These are phyloP conservation scores for Alternaria solani DNA, from an alignment of 2,329 filamentous ascomycete species.

Conservation along the genomic window DNA sequence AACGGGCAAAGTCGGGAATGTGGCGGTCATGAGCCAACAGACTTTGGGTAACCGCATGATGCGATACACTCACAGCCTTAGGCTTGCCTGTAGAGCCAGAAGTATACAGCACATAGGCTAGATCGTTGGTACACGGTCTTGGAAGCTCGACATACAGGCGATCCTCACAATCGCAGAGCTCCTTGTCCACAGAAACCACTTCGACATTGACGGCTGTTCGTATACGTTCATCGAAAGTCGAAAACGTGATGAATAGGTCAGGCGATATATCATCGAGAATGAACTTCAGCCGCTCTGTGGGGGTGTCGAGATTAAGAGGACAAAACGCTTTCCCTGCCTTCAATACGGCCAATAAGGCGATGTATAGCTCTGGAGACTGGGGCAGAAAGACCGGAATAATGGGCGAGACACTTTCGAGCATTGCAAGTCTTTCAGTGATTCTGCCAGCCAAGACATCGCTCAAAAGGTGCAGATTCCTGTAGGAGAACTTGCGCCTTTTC, in stretches of 20 bases:
- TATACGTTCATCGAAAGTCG: slow-evolving; percentile 55
- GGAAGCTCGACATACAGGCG: neutral
- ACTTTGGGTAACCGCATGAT: slow-evolving; percentile 80
- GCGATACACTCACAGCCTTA: slow-evolving; percentile 86
- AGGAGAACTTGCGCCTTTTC: slow-evolving; percentile 62
- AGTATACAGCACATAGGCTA: slow-evolving; percentile 94
- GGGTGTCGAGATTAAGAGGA: slow-evolving; percentile 80
- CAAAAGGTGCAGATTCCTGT: slow-evolving; percentile 66
- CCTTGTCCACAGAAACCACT: slow-evolving; percentile 55
- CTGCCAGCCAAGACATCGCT: slow-evolving; percentile 64
- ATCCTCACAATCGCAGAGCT: slow-evolving; percentile 40
- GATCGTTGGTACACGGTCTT: slow-evolving; percentile 40
- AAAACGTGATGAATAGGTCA: slow-evolving; percentile 70
- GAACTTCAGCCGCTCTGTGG: slow-evolving; percentile 78
- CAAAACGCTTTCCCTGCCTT: slow-evolving; percentile 88
- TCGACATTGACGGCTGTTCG: slow-evolving; percentile 46
- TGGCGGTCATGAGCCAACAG: slow-evolving; percentile 81
- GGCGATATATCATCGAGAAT: slow-evolving; percentile 81
- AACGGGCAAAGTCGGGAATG: slow-evolving; percentile 78
- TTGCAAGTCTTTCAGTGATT: slow-evolving; percentile 27
- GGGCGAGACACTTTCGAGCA: slow-evolving; percentile 43
- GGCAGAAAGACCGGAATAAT: slow-evolving; percentile 80
- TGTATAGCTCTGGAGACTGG: slow-evolving; percentile 79
- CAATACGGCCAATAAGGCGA: slow-evolving; percentile 77
- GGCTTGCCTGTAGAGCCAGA: slow-evolving; percentile 89